These are phyloP conservation scores for Suaeda aralocaspica DNA, from an alignment of 148 eudicot species.

Conservation along the genomic window DNA sequence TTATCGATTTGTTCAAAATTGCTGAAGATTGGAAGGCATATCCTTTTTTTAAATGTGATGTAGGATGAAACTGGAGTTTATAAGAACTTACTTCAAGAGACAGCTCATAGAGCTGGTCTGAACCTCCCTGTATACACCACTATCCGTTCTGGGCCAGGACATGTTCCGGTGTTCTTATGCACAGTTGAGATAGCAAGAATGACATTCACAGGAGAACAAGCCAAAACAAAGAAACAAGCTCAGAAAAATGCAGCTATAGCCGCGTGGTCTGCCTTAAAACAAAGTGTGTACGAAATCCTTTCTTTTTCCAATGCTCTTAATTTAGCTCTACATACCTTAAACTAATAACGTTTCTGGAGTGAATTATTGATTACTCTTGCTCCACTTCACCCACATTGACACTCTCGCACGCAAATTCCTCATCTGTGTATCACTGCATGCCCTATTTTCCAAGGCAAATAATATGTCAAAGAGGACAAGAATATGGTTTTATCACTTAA, in stretches of 20 bases:
- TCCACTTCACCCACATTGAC: neutral
- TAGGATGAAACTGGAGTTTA: conserved; percentile 67
- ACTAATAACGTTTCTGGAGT: neutral
- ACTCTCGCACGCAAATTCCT: too few species aligned
- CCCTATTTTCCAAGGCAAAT: neutral
- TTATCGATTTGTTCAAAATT: neutral
- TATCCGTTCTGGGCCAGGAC: conserved; percentile 49
- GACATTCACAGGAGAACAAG: conserved; percentile 41
- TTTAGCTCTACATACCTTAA: neutral
- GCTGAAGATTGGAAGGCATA: neutral
- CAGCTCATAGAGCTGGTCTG: conserved; percentile 56
- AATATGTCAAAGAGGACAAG: neutral
- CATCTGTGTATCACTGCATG: too few species aligned
- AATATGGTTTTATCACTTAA: neutral
- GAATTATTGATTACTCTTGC: neutral
- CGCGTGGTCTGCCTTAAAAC: conserved; percentile 55
- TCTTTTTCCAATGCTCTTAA: neutral
- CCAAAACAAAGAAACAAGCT: conserved; percentile 63
- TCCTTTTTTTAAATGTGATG: neutral
- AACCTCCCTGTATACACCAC: conserved; percentile 52
- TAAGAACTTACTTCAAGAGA: conserved; percentile 60
- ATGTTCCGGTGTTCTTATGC: conserved; percentile 54
- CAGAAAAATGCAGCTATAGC: conserved; percentile 58
- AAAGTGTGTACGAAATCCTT: conserved; percentile 33
- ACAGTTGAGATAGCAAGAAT: conserved; percentile 50